Conservation (phyloP, 768 basidiomycete genomes). For the Pleurotus salmoneostramineus region DNA sequence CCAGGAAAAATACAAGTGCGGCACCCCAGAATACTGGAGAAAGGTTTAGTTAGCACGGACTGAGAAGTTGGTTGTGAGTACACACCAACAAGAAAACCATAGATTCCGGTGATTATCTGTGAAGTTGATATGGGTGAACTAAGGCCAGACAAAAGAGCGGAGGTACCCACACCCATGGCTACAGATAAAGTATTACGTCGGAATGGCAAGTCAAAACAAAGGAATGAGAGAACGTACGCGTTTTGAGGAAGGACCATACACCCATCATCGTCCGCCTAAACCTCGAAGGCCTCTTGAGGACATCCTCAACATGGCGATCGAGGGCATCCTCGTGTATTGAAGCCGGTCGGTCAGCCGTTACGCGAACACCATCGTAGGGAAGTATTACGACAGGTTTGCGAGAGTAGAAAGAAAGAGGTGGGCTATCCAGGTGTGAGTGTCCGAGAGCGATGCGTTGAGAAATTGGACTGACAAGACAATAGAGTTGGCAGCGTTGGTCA, state of each 20-base stretch:
- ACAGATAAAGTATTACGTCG: background rate
- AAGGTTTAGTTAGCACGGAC: background rate
- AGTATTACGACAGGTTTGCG: conserved; percentile 66
- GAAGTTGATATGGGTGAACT: conserved; percentile 3
- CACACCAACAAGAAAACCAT: conserved; percentile 69
- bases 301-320: conserved; percentile 77
- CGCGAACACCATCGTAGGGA: conserved; percentile 29
- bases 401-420: conserved; percentile 65
- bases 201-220: background rate
- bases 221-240: conserved; percentile 45
- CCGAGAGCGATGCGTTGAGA: background rate
- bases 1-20: conserved; percentile 73
- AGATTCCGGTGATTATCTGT: conserved; percentile 64
- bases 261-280: conserved; percentile 59
- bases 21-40: conserved; percentile 78
- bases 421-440: conserved; percentile 32
- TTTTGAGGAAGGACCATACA: conserved; percentile 81
- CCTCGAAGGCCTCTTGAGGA: conserved; percentile 59
- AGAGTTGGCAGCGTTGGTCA: conserved; percentile 79
- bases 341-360: conserved; percentile 21
- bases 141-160: background rate
- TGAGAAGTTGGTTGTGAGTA: conserved; percentile 12
- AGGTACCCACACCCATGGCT: conserved; percentile 62
- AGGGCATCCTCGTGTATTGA: conserved; percentile 38
- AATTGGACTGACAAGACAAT: conserved; percentile 54